These are phyloP conservation scores for Fusarium mexicanum DNA, from an alignment of 2,329 filamentous ascomycete species.

Conservation along the genomic window DNA sequence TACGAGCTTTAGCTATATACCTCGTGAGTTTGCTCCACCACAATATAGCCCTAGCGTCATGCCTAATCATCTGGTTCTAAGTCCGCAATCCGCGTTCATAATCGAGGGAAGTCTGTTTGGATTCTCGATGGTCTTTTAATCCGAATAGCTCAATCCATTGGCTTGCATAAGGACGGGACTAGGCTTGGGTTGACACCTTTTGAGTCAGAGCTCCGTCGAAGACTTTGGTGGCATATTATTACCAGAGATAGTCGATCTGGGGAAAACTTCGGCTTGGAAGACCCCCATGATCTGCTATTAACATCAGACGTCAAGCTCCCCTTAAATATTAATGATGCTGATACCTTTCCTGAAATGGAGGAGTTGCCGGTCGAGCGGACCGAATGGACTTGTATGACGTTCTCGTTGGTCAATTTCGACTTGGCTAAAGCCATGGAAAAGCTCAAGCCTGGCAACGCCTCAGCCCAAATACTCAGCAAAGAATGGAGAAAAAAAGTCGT, in stretches of 20 bases:
- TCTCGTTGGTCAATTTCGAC: neutral
- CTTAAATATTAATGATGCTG: neutral
- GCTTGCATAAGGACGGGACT: neutral
- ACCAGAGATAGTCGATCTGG: neutral
- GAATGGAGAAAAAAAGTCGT: neutral
- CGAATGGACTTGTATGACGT: neutral
- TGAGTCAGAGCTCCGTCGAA: neutral
- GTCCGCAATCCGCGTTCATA: neutral
- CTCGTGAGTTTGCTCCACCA: neutral
- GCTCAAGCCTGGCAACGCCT: neutral
- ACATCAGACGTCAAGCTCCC: neutral
- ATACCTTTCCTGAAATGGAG: neutral
- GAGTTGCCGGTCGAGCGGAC: neutral
- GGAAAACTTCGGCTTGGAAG: slow-evolving; percentile 1
- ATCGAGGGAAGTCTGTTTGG: neutral
- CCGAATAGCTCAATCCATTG: neutral
- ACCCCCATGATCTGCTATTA: neutral
- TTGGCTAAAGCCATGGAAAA: neutral
- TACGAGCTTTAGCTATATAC: slow-evolving; percentile 4
- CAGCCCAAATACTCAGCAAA: neutral
- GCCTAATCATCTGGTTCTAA: accelerated
- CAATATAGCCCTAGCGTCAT: no score
- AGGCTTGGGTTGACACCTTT: neutral
- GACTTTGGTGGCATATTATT: slow-evolving; percentile 14
- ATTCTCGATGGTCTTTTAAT: neutral